Evolutionary conservation across 441 rosid species (phyloP).

Genomic region (Arabidopsis lyrata): DNA sequence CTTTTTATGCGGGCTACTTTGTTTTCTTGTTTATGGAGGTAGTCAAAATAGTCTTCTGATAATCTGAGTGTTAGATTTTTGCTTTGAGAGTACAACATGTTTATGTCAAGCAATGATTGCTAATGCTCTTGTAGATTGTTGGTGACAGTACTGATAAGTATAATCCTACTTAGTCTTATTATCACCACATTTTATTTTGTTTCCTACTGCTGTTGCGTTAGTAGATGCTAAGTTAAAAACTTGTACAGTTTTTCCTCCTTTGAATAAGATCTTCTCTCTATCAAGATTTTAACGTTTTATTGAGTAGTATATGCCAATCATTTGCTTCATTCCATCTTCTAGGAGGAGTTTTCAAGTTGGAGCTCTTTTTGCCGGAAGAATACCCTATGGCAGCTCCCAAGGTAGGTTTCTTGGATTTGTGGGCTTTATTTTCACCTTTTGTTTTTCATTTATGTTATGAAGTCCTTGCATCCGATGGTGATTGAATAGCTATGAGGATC

Average conservation of each 20-base stretch:
- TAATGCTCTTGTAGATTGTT: slow-evolving; percentile 10
- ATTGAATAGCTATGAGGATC: slow-evolving; percentile 1
- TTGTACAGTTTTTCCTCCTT: background rate
- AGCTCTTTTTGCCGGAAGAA: slow-evolving; percentile 97
- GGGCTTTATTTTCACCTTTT: background rate
- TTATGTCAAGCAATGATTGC: slow-evolving; percentile 4
- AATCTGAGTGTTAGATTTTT: background rate
- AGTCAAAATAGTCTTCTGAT: background rate
- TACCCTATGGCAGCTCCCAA: slow-evolving; percentile 99
- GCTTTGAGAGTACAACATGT: slow-evolving; percentile 1
- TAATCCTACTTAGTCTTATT: background rate
- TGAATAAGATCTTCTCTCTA: background rate
- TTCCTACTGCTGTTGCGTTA: slow-evolving; percentile 26
- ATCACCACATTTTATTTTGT: background rate
- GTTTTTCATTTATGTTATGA: slow-evolving; percentile 8
- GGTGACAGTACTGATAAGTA: background rate
- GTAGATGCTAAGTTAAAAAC: background rate
- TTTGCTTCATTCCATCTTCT: slow-evolving; percentile 25
- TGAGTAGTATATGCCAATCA: slow-evolving; percentile 10
- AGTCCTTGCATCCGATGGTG: background rate
- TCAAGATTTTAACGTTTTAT: background rate
- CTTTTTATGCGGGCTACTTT: background rate
- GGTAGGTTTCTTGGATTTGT: slow-evolving; percentile 50
- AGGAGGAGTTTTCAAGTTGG: slow-evolving; percentile 99
- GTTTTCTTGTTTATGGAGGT: background rate